phyloP scores from a whole-genome alignment of 1,284 basidiomycete genomes.

The Coniferiporia sulphurascens region DNA sequence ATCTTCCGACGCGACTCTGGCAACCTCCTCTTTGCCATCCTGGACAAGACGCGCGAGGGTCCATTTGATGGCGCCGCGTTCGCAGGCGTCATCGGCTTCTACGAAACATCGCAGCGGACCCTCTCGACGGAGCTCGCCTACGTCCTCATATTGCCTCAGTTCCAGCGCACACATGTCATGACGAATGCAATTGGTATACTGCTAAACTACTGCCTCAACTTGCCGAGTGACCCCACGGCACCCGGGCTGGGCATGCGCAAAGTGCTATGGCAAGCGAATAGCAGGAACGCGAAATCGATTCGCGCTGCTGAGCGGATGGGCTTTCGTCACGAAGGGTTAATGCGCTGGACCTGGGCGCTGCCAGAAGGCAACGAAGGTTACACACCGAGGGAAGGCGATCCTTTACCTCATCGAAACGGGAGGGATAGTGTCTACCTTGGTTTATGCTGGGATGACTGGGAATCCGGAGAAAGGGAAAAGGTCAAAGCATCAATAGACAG shows the following conservation, averaged over 20 bases:
- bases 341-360: conserved; percentile 50
- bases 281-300: conserved; percentile 44
- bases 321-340: conserved; percentile 49
- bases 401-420: conserved; percentile 32
- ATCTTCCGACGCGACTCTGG: conserved; percentile 19
- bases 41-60: conserved; percentile 33
- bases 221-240: conserved; percentile 32
- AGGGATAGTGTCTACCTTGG: conserved; percentile 44
- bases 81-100: conserved; percentile 40
- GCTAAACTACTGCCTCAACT: conserved; percentile 48
- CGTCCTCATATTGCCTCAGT: conserved; percentile 40
- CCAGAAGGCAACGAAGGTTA: conserved; percentile 33
- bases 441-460: conserved; percentile 64
- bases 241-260: conserved; percentile 54
- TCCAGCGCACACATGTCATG: conserved; percentile 60
- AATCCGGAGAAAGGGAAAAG: conserved; percentile 22
- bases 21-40: conserved; percentile 31
- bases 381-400: conserved; percentile 37
- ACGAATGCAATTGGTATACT: conserved; percentile 58
- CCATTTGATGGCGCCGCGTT: conserved; percentile 23
- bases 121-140: conserved; percentile 38
- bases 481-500: background rate
- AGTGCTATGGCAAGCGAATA: conserved; percentile 56
- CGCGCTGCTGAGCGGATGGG: conserved; percentile 53
- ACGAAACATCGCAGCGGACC: conserved; percentile 29